These are phyloP conservation scores for Choricystis sp. DNA, from an alignment of 139 green algal species.

Conservation along the genomic window DNA sequence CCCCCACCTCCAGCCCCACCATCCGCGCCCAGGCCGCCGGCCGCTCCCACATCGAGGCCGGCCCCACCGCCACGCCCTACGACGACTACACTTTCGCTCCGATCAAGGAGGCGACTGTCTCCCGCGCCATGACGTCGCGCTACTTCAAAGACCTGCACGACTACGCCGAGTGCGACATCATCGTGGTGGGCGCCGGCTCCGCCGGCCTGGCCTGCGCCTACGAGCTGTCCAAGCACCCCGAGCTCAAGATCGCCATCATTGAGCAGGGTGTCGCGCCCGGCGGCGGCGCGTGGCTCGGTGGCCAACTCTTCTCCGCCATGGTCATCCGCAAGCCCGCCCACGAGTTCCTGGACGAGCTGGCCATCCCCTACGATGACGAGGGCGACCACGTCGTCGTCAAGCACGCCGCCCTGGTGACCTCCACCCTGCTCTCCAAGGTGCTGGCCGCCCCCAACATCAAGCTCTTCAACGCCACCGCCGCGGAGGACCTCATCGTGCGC, in stretches of 20 bases:
- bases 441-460: constrained; percentile 84
- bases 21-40: neutral
- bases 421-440: constrained; percentile 84
- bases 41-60: neutral
- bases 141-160: constrained; percentile 87
- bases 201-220: constrained; percentile 83
- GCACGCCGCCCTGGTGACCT: constrained; percentile 89
- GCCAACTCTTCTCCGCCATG: constrained; percentile 92
- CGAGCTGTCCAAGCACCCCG: constrained; percentile 82
- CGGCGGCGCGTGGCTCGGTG: constrained; percentile 89
- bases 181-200: constrained; percentile 41
- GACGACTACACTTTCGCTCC: constrained; percentile 52
- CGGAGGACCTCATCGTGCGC: constrained; percentile 51
- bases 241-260: constrained; percentile 84
- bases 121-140: constrained; percentile 69
- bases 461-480: constrained; percentile 90
- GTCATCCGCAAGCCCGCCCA: constrained; percentile 85
- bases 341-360: constrained; percentile 69
- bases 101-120: constrained; percentile 52
- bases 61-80: constrained; percentile 18
- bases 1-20: neutral
- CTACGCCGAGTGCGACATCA: constrained; percentile 47
- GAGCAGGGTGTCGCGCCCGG: constrained; percentile 53
- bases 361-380: constrained; percentile 73
- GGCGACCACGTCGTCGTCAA: constrained; percentile 88